Conservation (phyloP, 148 eudicot species). For the Polygonum aviculare region DNA sequence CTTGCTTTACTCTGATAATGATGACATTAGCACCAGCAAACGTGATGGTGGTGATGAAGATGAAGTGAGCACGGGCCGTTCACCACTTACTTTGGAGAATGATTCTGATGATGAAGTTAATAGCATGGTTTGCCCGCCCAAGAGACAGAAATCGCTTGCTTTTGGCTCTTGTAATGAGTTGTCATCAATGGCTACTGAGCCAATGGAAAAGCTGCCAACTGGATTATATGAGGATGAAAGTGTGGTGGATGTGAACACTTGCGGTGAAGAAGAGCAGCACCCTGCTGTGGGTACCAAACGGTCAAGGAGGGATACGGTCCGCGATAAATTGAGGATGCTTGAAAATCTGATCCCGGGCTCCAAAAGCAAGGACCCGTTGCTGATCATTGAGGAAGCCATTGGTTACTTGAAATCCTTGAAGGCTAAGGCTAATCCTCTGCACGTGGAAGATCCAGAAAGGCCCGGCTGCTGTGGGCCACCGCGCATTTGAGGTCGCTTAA, state of each 20-base stretch:
- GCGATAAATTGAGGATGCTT: slow-evolving; percentile 34
- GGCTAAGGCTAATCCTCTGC: slow-evolving; percentile 33
- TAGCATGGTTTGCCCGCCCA: slow-evolving; percentile 27
- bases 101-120: slow-evolving; percentile 29
- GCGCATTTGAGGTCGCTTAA: neutral
- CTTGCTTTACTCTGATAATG: slow-evolving; percentile 51
- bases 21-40: slow-evolving; percentile 12
- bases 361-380: slow-evolving; percentile 41
- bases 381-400: slow-evolving; percentile 59
- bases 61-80: slow-evolving; percentile 56
- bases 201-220: neutral
- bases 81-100: slow-evolving; percentile 30
- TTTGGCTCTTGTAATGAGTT: slow-evolving; percentile 30
- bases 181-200: slow-evolving; percentile 13
- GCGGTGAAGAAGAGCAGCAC: neutral
- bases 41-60: slow-evolving; percentile 24
- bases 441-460: slow-evolving; percentile 12
- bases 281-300: slow-evolving; percentile 16
- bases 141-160: slow-evolving; percentile 36
- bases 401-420: slow-evolving; percentile 45
- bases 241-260: slow-evolving; percentile 30
- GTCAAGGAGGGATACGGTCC: slow-evolving; percentile 39
- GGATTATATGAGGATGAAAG: slow-evolving; percentile 11
- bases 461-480: slow-evolving; percentile 17
- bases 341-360: slow-evolving; percentile 47